phyloP scores from a whole-genome alignment of 2,329 filamentous ascomycete species.

The Sclerotinia spermophila region DNA sequence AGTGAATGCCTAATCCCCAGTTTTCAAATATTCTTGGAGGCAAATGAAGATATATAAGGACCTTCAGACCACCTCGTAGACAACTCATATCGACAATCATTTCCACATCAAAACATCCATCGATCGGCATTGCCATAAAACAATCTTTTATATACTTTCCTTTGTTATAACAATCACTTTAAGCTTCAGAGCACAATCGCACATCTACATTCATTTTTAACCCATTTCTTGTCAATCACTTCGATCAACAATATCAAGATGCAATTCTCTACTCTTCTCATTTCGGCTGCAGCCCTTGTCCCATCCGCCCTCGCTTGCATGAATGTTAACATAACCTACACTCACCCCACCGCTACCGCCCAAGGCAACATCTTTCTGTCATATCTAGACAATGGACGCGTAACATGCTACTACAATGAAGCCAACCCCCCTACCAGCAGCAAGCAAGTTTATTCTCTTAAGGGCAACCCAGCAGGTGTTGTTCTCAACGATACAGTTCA shows the following conservation, averaged over 20 bases:
- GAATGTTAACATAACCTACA: not conserved
- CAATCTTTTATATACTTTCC: not conserved
- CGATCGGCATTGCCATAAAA: not conserved
- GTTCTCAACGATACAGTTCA: not conserved
- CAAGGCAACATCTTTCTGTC: not conserved
- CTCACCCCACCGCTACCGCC: not conserved
- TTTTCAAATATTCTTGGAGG: not conserved
- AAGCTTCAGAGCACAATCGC: not conserved
- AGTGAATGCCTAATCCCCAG: not conserved
- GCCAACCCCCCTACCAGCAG: not conserved
- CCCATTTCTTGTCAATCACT: not conserved
- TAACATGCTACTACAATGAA: not conserved
- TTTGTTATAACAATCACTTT: not conserved
- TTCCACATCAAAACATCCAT: conserved; percentile 3
- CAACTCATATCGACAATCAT: not conserved
- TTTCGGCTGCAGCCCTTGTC: not conserved
- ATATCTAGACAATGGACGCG: not conserved
- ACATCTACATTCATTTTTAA: not conserved
- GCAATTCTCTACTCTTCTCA: conserved; percentile 1
- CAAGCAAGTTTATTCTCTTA: not conserved
- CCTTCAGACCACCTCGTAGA: not conserved
- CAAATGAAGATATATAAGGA: not conserved
- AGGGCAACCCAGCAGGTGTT: not conserved
- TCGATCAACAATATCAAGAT: not conserved
- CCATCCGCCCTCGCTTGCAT: not conserved